Evolutionary conservation across 2,329 filamentous ascomycete genomes (phyloP).

Genomic region (Tricladium varicosporioides): DNA sequence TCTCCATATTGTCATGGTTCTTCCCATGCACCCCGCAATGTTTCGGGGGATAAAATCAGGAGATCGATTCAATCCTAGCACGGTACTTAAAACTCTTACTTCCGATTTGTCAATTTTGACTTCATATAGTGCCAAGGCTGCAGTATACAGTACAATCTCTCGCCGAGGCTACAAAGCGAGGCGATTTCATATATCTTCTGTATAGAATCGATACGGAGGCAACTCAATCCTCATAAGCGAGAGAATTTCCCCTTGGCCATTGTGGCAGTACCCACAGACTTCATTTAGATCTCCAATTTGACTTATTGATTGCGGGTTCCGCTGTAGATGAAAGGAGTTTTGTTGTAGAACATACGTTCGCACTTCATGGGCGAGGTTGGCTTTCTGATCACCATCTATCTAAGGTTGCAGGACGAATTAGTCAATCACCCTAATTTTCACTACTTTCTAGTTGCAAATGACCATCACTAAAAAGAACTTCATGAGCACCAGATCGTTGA

Average conservation of each 20-base stretch:
- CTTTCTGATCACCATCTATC: no score
- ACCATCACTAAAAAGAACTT: no score
- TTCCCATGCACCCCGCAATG: conserved; percentile 20
- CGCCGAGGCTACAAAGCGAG: conserved; percentile 8
- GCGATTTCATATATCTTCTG: conserved; percentile 6
- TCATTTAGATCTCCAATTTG: no score
- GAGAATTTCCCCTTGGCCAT: no score
- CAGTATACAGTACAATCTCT: conserved; percentile 11
- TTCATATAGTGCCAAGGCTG: conserved; percentile 15
- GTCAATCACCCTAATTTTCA: background rate
- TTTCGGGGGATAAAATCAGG: conserved; percentile 11
- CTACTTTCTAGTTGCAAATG: background rate
- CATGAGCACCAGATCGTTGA: background rate
- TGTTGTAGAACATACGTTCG: no score
- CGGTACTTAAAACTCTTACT: conserved; percentile 11
- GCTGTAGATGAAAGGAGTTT: no score
- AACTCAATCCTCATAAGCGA: background rate
- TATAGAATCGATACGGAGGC: background rate
- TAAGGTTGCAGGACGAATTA: no score
- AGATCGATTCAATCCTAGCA: conserved; percentile 11
- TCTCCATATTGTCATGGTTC: background rate
- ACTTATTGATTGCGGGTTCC: no score
- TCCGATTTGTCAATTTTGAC: conserved; percentile 7
- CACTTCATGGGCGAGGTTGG: no score
- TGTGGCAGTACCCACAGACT: no score